These are phyloP conservation scores for Setomelanomma holmii DNA, from an alignment of 2,329 filamentous ascomycete species.

Conservation along the genomic window DNA sequence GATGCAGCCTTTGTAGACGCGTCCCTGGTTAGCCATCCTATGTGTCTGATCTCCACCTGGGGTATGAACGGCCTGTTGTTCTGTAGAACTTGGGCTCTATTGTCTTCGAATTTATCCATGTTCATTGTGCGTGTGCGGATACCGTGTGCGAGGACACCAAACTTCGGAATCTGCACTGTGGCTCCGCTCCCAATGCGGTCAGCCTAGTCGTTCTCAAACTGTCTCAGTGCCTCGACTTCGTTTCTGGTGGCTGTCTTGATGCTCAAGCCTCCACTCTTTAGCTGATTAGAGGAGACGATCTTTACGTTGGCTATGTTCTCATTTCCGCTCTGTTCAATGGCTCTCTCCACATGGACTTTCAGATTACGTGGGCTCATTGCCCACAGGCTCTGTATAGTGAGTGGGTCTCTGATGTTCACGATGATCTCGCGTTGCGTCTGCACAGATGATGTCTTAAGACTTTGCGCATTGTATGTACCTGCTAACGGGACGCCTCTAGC, in stretches of 20 bases:
- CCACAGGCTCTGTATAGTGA: slow-evolving; percentile 20
- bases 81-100: slow-evolving; percentile 17
- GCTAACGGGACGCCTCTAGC: slow-evolving; percentile 8
- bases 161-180: slow-evolving; percentile 15
- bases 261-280: slow-evolving; percentile 26
- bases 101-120: slow-evolving; percentile 21
- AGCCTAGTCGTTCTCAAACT: slow-evolving; percentile 22
- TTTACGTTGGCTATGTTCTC: slow-evolving; percentile 22
- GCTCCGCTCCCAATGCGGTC: slow-evolving; percentile 12
- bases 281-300: slow-evolving; percentile 25
- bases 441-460: slow-evolving; percentile 13
- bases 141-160: slow-evolving; percentile 15
- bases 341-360: slow-evolving; percentile 20
- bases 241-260: slow-evolving; percentile 21
- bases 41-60: slow-evolving; percentile 5
- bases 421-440: too few species aligned
- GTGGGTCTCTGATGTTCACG: slow-evolving; percentile 20
- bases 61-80: slow-evolving; percentile 25
- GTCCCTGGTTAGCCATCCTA: too few species aligned
- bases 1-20: not conserved
- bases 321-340: slow-evolving; percentile 23
- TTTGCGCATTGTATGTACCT: slow-evolving; percentile 25
- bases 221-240: slow-evolving; percentile 17
- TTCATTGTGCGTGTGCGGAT: slow-evolving; percentile 18
- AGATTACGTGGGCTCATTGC: slow-evolving; percentile 20